Evolutionary conservation across 192 early-diverging fungal genomes (phyloP).

Genomic region (Pilobolus umbonatus): DNA sequence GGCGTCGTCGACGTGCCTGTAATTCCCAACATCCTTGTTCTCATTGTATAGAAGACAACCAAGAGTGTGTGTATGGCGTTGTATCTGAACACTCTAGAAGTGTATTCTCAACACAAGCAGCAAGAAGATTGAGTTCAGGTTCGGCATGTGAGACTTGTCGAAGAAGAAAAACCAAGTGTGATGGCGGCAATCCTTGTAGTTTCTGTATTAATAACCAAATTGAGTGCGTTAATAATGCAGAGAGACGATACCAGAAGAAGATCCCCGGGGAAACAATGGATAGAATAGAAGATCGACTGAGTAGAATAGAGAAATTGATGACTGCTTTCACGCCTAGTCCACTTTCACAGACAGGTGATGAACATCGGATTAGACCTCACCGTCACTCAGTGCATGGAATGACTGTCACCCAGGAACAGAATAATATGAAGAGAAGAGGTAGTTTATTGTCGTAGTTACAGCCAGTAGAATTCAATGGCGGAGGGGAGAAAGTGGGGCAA

Average conservation of each 20-base stretch:
- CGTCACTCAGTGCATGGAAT: conserved; percentile 36
- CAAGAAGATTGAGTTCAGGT: conserved; percentile 26
- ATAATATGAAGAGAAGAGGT: conserved; percentile 20
- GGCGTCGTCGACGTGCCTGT: conserved; percentile 22
- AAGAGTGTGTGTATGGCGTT: conserved; percentile 29
- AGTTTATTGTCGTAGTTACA: neutral
- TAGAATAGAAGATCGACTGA: conserved; percentile 33
- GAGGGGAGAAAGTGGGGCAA: neutral
- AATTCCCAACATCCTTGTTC: conserved; percentile 30
- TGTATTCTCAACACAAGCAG: conserved; percentile 21
- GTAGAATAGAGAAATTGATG: conserved; percentile 33
- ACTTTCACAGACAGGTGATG: conserved; percentile 13
- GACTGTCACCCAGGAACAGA: conserved; percentile 31
- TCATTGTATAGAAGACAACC: conserved; percentile 24
- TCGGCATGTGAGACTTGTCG: conserved; percentile 36
- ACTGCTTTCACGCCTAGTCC: conserved; percentile 29
- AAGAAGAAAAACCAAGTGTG: conserved; percentile 34
- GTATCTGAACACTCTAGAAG: conserved; percentile 28
- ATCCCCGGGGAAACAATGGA: conserved; percentile 29
- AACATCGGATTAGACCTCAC: conserved; percentile 16
- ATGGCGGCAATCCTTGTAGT: conserved; percentile 29
- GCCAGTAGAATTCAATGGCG: neutral
- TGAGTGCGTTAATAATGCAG: conserved; percentile 32
- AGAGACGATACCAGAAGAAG: conserved; percentile 11
- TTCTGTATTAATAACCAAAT: conserved; percentile 27